phyloP scores from a whole-genome alignment of 2,329 filamentous ascomycete genomes.

The Neonectria sp. region DNA sequence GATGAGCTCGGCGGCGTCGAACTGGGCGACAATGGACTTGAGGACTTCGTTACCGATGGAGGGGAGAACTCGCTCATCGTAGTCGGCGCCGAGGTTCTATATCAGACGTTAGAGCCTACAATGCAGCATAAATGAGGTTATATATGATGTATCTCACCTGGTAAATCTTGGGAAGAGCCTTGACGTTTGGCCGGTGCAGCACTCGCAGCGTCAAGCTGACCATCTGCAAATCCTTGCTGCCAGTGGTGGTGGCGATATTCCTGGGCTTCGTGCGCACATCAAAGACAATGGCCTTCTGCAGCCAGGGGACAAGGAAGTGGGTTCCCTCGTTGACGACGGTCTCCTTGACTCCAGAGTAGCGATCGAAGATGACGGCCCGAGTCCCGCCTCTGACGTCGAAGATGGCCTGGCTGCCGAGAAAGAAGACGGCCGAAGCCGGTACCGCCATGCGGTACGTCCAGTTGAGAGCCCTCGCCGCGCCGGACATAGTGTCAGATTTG shows the following conservation, averaged over 20 bases:
- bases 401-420: conserved; percentile 82
- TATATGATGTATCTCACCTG: conserved; percentile 74
- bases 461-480: conserved; percentile 71
- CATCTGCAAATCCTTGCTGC: conserved; percentile 99
- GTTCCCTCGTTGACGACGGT: conserved; percentile 95
- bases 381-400: conserved; percentile 98
- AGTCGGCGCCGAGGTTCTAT: conserved; percentile 96
- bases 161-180: conserved; percentile 96
- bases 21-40: conserved; percentile 98
- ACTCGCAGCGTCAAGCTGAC: conserved; percentile 98
- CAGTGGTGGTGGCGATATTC: conserved; percentile 97
- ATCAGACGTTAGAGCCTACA: conserved; percentile 27
- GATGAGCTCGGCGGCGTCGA: conserved; percentile 98
- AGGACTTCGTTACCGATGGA: conserved; percentile 99
- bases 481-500: conserved; percentile 61
- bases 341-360: conserved; percentile 92
- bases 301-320: conserved; percentile 95
- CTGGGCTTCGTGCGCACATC: conserved; percentile 98
- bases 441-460: conserved; percentile 78
- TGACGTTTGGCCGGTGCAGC: conserved; percentile 93
- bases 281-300: conserved; percentile 94
- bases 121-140: not conserved
- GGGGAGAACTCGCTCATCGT: conserved; percentile 97
- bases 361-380: conserved; percentile 98
- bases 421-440: conserved; percentile 78